These are phyloP conservation scores for Arthrocladium fulminans DNA, from an alignment of 2,329 filamentous ascomycete genomes.

Conservation along the genomic window DNA sequence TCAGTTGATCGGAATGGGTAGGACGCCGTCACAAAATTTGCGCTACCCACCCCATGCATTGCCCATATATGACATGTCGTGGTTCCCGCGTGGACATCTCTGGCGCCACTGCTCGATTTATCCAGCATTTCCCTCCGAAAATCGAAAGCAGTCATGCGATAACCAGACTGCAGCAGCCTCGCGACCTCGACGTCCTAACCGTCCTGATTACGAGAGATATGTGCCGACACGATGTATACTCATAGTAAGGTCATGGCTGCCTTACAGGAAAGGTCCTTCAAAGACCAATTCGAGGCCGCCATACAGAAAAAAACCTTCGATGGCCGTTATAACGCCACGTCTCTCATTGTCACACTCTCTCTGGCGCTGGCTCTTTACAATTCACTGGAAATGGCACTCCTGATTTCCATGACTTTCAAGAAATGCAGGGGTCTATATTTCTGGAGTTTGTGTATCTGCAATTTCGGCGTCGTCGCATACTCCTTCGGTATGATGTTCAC, in stretches of 20 bases:
- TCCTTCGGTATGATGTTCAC: conserved; percentile 39
- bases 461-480: conserved; percentile 36
- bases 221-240: not conserved
- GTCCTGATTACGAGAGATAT: not conserved
- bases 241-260: not conserved
- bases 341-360: conserved; percentile 35
- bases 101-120: too few relatives aligned
- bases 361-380: conserved; percentile 42
- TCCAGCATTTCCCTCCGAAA: too few relatives aligned
- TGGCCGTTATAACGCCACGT: conserved; percentile 4
- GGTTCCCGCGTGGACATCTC: too few relatives aligned
- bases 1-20: too few relatives aligned
- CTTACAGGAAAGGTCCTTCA: not conserved
- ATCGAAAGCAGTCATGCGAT: too few relatives aligned
- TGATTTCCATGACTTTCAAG: conserved; percentile 41
- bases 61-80: too few relatives aligned
- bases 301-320: conserved; percentile 6
- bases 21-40: too few relatives aligned
- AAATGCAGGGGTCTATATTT: conserved; percentile 41
- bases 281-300: conserved; percentile 1
- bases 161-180: too few relatives aligned
- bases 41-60: too few relatives aligned
- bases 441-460: conserved; percentile 38
- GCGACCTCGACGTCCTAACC: not conserved
- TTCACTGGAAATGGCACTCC: conserved; percentile 39